Base-by-base conservation (phyloP, 164 flowering plant genomes). In the Paratinospora sagittata region DNA sequence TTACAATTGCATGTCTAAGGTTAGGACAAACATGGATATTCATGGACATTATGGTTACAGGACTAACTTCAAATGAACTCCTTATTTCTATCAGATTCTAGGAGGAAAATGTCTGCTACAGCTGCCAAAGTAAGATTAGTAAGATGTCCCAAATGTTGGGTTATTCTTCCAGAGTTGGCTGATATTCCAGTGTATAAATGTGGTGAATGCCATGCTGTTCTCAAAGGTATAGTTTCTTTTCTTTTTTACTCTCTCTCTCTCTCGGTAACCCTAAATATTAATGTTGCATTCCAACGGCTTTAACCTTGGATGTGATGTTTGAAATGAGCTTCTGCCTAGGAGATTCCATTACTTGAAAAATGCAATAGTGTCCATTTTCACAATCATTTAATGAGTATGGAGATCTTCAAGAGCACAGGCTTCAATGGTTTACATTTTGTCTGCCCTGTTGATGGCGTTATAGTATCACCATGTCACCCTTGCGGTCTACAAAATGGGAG, bases 171-270 rank as follows among this genome's bases (percentile, higher is more conserved):
- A 9, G 97, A 92, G 79, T 55, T 70, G 58, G 69, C 85, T 6
- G 76, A 84, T 41, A 26, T 85, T 81, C 82, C 86, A 26, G 68
- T 92, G 11, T 92, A 90, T 74, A 70, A 76, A 74, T 92, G 97
- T 78, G 97, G 97, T 45, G 93, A 90, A 73, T 92, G 97, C 70
- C 79, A 74, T 10, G 72, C 85, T 3, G 33, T 76, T 77, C 92
- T 92, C 16, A 83, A 75, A 90, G 96, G 97, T 92, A 83, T n/a
- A n/a, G n/a, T n/a, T n/a, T n/a, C n/a, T n/a, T n/a, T n/a, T n/a
- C n/a, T n/a, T n/a, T n/a, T n/a, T n/a, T n/a, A n/a, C n/a, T n/a
- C n/a, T 1, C 27, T 3, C 39, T 45, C 16, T 30, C 24, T 55
- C 21, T 55, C 61, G 4, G 3, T 1, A 2, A 30, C 34, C 34